A percentile compares a stretch with the other conserved stretches of the same genome.
phyloP scores from a whole-genome alignment of 73 alveolate species.

The Paramecium biaurelia region DNA sequence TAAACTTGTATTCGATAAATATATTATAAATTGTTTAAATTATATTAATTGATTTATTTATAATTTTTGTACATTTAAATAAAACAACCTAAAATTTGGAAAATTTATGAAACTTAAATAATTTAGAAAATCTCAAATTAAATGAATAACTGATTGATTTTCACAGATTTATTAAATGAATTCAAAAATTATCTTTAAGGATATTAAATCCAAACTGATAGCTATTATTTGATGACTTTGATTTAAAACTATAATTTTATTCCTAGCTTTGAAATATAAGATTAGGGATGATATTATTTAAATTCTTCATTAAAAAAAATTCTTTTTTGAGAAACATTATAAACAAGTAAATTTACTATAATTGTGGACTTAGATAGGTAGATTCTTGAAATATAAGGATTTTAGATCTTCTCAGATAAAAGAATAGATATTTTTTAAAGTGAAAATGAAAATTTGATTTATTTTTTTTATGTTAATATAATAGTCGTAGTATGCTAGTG shows the following conservation, averaged over 20 bases:
- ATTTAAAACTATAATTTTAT: not conserved
- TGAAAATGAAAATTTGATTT: not conserved
- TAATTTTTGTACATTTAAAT: not conserved
- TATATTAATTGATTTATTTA: not conserved
- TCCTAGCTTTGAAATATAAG: not conserved
- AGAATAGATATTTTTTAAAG: not conserved
- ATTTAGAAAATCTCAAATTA: not conserved
- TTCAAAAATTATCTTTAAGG: not conserved
- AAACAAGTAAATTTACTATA: not conserved
- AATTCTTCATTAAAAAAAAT: not conserved
- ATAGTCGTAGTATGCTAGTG: not conserved
- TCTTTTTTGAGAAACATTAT: not conserved
- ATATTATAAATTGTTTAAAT: not conserved
- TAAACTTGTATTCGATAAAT: not conserved
- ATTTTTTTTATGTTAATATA: not conserved
- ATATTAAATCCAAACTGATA: not conserved
- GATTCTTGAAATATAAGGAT: not conserved
- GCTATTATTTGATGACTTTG: not conserved
- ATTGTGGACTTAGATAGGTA: not conserved
- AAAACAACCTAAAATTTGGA: not conserved
- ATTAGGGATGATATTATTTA: not conserved
- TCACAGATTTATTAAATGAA: not conserved
- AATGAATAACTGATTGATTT: not conserved
- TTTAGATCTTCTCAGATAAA: not conserved
- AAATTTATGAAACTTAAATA: not conserved